These are phyloP conservation scores for Dictyostelium firmibasis DNA, from an alignment of 78 protist genomes.

Conservation along the genomic window DNA sequence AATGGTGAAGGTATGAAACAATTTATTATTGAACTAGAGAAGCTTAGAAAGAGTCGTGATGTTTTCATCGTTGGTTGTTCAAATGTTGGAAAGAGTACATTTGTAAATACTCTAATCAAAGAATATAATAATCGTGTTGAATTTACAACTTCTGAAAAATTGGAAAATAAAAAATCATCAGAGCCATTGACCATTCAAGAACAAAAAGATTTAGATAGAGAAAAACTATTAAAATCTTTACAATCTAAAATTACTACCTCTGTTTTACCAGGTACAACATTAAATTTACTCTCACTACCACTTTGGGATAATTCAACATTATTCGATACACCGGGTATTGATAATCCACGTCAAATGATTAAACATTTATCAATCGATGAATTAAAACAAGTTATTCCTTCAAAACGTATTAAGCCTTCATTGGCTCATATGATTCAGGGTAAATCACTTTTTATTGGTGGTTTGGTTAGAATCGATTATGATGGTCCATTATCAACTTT, in stretches of 20 bases:
- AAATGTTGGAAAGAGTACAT: slow-evolving; percentile 72
- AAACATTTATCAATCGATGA: slow-evolving; percentile 36
- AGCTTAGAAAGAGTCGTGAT: slow-evolving; percentile 48
- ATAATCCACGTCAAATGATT: slow-evolving; percentile 57
- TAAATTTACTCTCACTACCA: slow-evolving; percentile 64
- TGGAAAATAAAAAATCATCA: background rate
- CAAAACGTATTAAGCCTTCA: slow-evolving; percentile 50
- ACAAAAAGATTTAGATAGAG: slow-evolving; percentile 8
- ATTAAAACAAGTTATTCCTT: slow-evolving; percentile 41
- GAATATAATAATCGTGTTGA: slow-evolving; percentile 33
- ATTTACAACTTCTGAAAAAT: background rate
- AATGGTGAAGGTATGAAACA: slow-evolving; percentile 43
- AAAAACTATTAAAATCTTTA: background rate
- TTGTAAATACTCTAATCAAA: slow-evolving; percentile 33
- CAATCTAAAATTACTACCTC: slow-evolving; percentile 45
- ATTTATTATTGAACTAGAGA: slow-evolving; percentile 41
- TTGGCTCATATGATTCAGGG: slow-evolving; percentile 34
- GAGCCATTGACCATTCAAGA: background rate
- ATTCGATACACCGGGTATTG: slow-evolving; percentile 80
- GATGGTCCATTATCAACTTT: slow-evolving; percentile 45
- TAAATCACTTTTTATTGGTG: slow-evolving; percentile 61
- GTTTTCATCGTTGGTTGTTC: slow-evolving; percentile 76
- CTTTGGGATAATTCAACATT: slow-evolving; percentile 58
- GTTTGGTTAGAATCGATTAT: slow-evolving; percentile 62
- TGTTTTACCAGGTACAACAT: slow-evolving; percentile 68